Conservation (phyloP, 257 asterid species). For the Solanum gandarillasii region DNA sequence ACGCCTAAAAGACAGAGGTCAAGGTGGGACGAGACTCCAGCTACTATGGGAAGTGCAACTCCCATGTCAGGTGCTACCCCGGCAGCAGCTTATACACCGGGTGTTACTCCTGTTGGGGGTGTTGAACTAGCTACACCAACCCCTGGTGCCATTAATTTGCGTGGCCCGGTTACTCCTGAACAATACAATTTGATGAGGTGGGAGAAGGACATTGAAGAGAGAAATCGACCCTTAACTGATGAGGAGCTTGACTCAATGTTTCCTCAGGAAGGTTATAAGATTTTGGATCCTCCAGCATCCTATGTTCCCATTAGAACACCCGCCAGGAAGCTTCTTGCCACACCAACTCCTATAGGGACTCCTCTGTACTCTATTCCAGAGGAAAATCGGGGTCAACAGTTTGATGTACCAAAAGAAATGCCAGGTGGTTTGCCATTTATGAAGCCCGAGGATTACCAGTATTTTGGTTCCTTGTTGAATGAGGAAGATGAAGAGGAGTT, state of each 20-base stretch:
- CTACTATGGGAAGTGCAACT: constrained; percentile 88
- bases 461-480: constrained; percentile 61
- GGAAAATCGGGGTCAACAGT: constrained; percentile 75
- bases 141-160: constrained; percentile 59
- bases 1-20: constrained; percentile 93
- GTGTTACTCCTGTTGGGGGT: constrained; percentile 77
- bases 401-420: constrained; percentile 80
- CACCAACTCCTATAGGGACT: constrained; percentile 80
- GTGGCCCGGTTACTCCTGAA: constrained; percentile 78
- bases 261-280: constrained; percentile 82
- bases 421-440: constrained; percentile 80
- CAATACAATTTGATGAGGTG: constrained; percentile 77
- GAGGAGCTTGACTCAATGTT: constrained; percentile 85
- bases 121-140: constrained; percentile 83
- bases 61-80: constrained; percentile 80
- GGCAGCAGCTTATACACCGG: constrained; percentile 72
- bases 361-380: constrained; percentile 71
- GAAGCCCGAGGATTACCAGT: constrained; percentile 88
- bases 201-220: constrained; percentile 91
- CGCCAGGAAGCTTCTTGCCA: constrained; percentile 83
- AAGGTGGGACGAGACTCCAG: constrained; percentile 98
- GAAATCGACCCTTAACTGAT: constrained; percentile 74
- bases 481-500: constrained; percentile 71
- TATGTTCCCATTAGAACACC: constrained; percentile 93
- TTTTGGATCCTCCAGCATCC: constrained; percentile 75